Conservation (phyloP, 1,139 yeast genomes). For the Sugiyamaella neomexicana region DNA sequence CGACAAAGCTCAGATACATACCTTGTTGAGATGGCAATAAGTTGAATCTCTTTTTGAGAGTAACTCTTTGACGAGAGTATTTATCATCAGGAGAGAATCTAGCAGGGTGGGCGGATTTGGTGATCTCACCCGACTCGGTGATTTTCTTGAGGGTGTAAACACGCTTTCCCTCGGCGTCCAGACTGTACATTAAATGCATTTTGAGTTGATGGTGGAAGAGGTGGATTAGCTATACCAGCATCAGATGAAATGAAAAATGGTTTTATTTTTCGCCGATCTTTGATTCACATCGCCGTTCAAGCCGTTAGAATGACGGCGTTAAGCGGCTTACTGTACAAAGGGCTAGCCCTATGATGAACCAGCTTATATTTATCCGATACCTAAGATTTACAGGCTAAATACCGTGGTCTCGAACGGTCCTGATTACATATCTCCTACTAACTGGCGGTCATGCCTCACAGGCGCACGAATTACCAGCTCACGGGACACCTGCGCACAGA, state of each 20-base stretch:
- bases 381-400: not conserved
- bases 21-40: conserved; percentile 82
- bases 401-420: no score
- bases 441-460: no score
- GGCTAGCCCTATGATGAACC: no score
- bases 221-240: not conserved
- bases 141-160: conserved; percentile 84
- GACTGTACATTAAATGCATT: conserved; percentile 99
- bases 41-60: conserved; percentile 91
- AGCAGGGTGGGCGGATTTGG: conserved; percentile 99
- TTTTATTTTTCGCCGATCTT: not conserved
- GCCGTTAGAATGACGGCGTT: no score
- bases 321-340: no score
- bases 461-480: no score
- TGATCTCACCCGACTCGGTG: conserved; percentile 85
- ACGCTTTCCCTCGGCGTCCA: conserved; percentile 93
- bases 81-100: conserved; percentile 99
- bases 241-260: not conserved
- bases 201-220: conserved; percentile 24
- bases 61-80: conserved; percentile 98
- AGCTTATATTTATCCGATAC: not conserved
- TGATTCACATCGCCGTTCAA: not conserved
- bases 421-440: no score
- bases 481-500: no score
- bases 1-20: conserved; percentile 27